Evolutionary conservation across 2,329 filamentous ascomycete genomes (phyloP).

Genomic region (Exophiala sp.): DNA sequence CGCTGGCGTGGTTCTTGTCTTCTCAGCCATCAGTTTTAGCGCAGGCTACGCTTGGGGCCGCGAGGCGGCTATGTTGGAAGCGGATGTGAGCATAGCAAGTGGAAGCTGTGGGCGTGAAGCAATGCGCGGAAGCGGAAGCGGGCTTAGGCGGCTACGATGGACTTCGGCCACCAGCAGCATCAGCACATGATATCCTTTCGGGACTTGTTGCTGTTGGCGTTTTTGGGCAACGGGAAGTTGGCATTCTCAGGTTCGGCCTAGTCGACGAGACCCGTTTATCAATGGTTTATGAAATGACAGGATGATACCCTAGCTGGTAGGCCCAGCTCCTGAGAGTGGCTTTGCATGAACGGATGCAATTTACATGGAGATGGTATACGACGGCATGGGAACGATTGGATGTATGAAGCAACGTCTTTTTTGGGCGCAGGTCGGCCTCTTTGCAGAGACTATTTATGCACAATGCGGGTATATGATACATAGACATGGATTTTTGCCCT

Average conservation of each 20-base stretch:
- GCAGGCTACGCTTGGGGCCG: constrained; percentile 58
- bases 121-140: constrained; percentile 29
- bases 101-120: constrained; percentile 43
- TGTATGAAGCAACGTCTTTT: background rate
- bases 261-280: background rate
- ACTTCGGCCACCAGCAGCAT: constrained; percentile 19
- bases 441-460: background rate
- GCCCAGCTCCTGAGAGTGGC: background rate
- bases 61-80: constrained; percentile 53
- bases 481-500: background rate
- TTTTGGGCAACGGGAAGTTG: background rate
- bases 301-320: background rate
- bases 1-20: constrained; percentile 58
- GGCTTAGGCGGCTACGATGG: constrained; percentile 20
- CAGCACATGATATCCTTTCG: constrained; percentile 9
- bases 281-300: background rate
- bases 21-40: constrained; percentile 59
- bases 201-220: constrained; percentile 2
- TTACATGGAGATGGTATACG: background rate
- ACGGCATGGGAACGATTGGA: background rate
- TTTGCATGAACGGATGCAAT: background rate
- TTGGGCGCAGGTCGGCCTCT: background rate
- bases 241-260: too few relatives aligned
- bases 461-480: background rate
- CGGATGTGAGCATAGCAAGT: constrained; percentile 29